Evolutionary conservation across 345 rosid species (phyloP).

Genomic region (Melastoma malabathricum): DNA sequence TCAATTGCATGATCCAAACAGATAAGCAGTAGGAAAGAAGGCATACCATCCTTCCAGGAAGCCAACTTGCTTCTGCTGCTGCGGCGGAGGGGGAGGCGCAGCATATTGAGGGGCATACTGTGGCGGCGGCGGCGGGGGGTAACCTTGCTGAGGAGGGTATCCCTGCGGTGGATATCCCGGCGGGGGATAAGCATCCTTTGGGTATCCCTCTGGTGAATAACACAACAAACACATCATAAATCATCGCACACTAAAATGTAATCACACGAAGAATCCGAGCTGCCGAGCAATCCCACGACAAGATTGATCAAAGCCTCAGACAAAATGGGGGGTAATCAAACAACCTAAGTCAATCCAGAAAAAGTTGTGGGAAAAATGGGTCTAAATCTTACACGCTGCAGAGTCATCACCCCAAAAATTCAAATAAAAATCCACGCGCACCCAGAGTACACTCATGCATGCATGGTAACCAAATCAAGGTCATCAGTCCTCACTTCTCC

Average conservation of each 20-base stretch:
- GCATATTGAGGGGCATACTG: constrained; percentile 64
- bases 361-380: too few species aligned
- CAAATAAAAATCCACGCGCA: too few species aligned
- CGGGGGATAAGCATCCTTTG: constrained; percentile 69
- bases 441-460: too few species aligned
- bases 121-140: constrained; percentile 33
- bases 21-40: background rate
- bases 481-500: too few species aligned
- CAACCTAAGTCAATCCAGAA: too few species aligned
- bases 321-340: too few species aligned
- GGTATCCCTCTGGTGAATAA: constrained; percentile 83
- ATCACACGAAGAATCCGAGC: too few species aligned
- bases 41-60: constrained; percentile 67
- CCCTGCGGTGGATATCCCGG: constrained; percentile 42
- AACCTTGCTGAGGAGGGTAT: constrained; percentile 23
- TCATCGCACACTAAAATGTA: background rate
- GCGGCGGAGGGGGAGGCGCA: constrained; percentile 52
- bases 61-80: constrained; percentile 32
- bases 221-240: constrained; percentile 9
- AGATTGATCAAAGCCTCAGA: too few species aligned
- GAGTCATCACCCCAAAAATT: too few species aligned
- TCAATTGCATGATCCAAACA: background rate
- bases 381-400: too few species aligned
- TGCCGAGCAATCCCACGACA: too few species aligned
- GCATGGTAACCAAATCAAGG: too few species aligned